Conservation (phyloP, 495 filamentous ascomycete genomes). For the Xeromyces bisporus region DNA sequence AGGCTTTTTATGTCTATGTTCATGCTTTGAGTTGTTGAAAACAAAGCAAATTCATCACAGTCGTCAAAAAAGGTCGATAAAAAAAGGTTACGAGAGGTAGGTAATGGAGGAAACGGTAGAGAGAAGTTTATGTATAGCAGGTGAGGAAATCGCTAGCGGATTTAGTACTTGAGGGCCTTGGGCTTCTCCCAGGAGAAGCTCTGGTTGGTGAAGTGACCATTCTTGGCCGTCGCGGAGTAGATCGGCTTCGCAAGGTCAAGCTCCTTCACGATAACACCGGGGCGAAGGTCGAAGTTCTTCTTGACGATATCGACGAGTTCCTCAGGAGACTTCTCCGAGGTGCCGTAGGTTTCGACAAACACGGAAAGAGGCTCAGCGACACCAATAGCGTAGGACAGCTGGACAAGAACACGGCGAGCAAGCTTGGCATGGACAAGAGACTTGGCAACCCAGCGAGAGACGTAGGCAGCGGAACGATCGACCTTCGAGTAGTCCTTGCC, state of each 20-base stretch:
- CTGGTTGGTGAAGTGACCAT: slow-evolving; percentile 99
- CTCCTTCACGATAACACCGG: slow-evolving; percentile 96
- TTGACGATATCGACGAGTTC: slow-evolving; percentile 88
- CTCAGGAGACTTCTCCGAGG: slow-evolving; percentile 67
- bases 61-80: slow-evolving; percentile 22
- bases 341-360: slow-evolving; percentile 45
- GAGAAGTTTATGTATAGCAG: too few relatives aligned
- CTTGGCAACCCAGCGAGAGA: slow-evolving; percentile 97
- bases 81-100: too few relatives aligned
- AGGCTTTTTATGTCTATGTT: slow-evolving; percentile 28
- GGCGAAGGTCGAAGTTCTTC: slow-evolving; percentile 90
- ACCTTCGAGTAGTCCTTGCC: slow-evolving; percentile 99
- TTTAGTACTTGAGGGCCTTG: slow-evolving; percentile 78
- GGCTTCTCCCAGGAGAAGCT: slow-evolving; percentile 96
- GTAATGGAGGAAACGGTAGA: too few relatives aligned
- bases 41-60: slow-evolving; percentile 40
- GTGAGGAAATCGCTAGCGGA: slow-evolving; percentile 1
- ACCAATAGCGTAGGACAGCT: slow-evolving; percentile 98
- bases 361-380: slow-evolving; percentile 90
- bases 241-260: slow-evolving; percentile 89
- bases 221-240: slow-evolving; percentile 97
- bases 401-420: slow-evolving; percentile 79
- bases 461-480: slow-evolving; percentile 93
- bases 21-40: slow-evolving; percentile 44
- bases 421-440: slow-evolving; percentile 81